A percentile compares a stretch with the other conserved stretches of the same genome.
Conservation (phyloP, 1,284 basidiomycete species). For the Rhizoctonia solani region DNA sequence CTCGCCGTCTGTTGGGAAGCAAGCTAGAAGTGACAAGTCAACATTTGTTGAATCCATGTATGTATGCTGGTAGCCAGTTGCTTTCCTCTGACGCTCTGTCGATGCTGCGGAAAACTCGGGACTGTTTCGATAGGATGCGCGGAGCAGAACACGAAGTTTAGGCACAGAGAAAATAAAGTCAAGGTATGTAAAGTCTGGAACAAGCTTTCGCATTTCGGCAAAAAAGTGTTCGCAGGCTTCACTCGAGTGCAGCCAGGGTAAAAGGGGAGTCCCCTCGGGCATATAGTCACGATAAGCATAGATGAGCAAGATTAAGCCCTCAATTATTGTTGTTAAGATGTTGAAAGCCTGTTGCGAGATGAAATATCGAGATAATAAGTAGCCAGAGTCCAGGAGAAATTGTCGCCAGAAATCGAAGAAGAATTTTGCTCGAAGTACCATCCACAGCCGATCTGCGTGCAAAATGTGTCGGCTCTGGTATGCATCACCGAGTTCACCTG, state of each 20-base stretch:
- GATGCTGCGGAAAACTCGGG: no score
- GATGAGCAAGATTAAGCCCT: constrained; percentile 46
- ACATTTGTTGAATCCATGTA: not conserved
- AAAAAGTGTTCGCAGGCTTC: constrained; percentile 50
- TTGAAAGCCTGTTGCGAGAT: constrained; percentile 46
- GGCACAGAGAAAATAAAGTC: constrained; percentile 47
- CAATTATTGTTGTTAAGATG: constrained; percentile 44
- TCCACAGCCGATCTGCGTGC: constrained; percentile 45
- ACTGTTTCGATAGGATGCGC: no score
- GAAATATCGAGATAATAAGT: constrained; percentile 42
- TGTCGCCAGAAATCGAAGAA: constrained; percentile 48
- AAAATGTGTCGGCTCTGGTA: constrained; percentile 46
- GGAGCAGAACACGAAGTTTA: constrained; percentile 37
- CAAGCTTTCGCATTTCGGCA: constrained; percentile 44
- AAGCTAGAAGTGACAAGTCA: not conserved
- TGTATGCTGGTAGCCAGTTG: constrained; percentile 4
- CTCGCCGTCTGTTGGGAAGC: not conserved
- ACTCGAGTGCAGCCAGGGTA: constrained; percentile 50
- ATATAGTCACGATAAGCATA: constrained; percentile 47
- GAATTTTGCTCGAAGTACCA: constrained; percentile 46
- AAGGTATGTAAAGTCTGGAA: constrained; percentile 48
- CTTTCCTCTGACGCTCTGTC: not conserved
- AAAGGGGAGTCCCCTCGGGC: constrained; percentile 41
- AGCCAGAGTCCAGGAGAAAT: constrained; percentile 42
- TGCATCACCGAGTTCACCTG: constrained; percentile 48